phyloP scores from a whole-genome alignment of 179 eudicot genomes.

The Drosera spatulata region DNA sequence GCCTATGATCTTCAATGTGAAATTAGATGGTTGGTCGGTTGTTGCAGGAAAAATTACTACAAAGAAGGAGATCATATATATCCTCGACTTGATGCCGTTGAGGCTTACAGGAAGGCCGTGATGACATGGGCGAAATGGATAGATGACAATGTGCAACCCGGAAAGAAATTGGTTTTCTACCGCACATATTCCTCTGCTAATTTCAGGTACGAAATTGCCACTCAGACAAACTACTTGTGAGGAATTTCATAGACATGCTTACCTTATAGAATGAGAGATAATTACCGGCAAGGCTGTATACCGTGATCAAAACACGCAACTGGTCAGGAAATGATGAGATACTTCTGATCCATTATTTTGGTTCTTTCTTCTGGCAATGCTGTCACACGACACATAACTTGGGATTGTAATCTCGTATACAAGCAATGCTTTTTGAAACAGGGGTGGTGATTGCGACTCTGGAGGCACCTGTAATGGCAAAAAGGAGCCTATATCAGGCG shows the following conservation, averaged over 20 bases:
- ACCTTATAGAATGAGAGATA: background rate
- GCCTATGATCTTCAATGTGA: background rate
- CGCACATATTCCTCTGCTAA: conserved; percentile 86
- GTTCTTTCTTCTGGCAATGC: background rate
- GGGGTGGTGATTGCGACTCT: conserved; percentile 99
- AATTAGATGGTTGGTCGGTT: background rate
- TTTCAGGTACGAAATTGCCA: conserved; percentile 36
- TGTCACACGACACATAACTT: background rate
- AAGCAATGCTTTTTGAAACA: conserved; percentile 8
- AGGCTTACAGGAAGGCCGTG: conserved; percentile 70
- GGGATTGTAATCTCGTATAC: too few relatives aligned
- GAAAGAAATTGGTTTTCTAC: conserved; percentile 50
- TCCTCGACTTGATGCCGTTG: conserved; percentile 56
- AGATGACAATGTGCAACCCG: conserved; percentile 36
- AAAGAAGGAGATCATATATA: conserved; percentile 60
- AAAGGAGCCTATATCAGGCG: conserved; percentile 45
- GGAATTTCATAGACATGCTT: background rate
- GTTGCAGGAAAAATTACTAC: conserved; percentile 64
- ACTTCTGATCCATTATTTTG: background rate
- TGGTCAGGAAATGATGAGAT: too few relatives aligned
- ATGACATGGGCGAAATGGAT: conserved; percentile 79
- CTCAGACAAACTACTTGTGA: too few relatives aligned
- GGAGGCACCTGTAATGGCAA: conserved; percentile 88
- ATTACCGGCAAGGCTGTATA: too few relatives aligned
- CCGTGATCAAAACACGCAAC: too few relatives aligned